Evolutionary conservation across 2,329 filamentous ascomycete species (phyloP).

Genomic region (Bimuria novae-zelandiae): DNA sequence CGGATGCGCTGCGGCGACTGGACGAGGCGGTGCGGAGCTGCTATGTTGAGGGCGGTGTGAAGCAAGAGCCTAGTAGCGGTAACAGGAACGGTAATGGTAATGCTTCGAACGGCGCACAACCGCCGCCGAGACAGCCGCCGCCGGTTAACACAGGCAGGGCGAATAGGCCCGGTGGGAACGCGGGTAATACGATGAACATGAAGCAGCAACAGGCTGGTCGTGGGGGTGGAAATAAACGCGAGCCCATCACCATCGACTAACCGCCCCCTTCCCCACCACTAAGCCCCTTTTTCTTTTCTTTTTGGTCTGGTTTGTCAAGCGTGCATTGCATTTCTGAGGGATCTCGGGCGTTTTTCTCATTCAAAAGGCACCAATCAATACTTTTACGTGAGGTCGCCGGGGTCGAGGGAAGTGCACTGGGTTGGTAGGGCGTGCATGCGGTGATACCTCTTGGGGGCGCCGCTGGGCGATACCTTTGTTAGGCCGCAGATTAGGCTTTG

Average conservation of each 20-base stretch:
- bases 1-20: slow-evolving; percentile 42
- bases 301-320: neutral
- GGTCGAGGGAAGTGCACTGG: too few species aligned
- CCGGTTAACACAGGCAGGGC: too few species aligned
- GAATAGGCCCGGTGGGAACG: neutral
- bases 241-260: slow-evolving; percentile 13
- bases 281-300: neutral
- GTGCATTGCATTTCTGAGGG: neutral
- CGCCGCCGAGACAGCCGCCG: neutral
- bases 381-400: too few species aligned
- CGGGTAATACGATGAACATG: neutral
- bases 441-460: too few species aligned
- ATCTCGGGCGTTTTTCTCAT: too few species aligned
- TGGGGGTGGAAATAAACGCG: neutral
- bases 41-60: slow-evolving; percentile 34
- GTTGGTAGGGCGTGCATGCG: too few species aligned
- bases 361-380: too few species aligned
- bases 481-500: too few species aligned
- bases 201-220: neutral
- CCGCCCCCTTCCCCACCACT: neutral
- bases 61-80: neutral
- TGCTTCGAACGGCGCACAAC: neutral
- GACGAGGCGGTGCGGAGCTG: slow-evolving; percentile 45
- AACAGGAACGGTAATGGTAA: neutral
- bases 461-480: too few species aligned